These are phyloP conservation scores for Artemisia tridentata DNA, from an alignment of 129 eudicot species.

Conservation along the genomic window DNA sequence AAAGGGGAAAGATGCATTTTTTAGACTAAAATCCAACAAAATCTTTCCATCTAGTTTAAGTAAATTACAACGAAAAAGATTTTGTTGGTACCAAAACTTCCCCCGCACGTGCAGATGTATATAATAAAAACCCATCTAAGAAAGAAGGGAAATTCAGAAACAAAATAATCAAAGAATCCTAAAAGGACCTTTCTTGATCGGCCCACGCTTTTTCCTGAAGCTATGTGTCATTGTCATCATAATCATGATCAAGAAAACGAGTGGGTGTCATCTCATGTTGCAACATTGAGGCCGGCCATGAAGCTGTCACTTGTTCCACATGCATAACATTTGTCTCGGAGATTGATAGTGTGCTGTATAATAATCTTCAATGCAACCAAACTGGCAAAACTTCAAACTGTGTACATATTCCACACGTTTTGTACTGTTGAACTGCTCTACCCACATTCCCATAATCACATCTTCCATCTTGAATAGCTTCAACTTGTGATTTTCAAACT, in stretches of 20 bases:
- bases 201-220: constrained; percentile 21
- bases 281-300: constrained; percentile 77
- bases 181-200: constrained; percentile 26
- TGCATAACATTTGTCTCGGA: constrained; percentile 88
- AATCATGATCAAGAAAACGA: not conserved
- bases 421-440: constrained; percentile 63
- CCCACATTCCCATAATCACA: constrained; percentile 99
- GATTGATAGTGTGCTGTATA: constrained; percentile 93
- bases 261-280: constrained; percentile 73
- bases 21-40: constrained; percentile 25
- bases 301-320: constrained; percentile 74
- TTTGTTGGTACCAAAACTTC: constrained; percentile 32
- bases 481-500: constrained; percentile 68
- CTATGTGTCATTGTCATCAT: constrained; percentile 1
- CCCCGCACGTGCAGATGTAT: constrained; percentile 22
- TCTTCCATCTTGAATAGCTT: constrained; percentile 98
- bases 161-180: constrained; percentile 38
- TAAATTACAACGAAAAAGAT: constrained; percentile 33
- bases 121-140: constrained; percentile 30
- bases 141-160: constrained; percentile 27
- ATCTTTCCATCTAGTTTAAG: constrained; percentile 21
- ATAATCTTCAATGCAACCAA: constrained; percentile 83
- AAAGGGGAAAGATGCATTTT: constrained; percentile 6
- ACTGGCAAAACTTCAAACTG: constrained; percentile 84
- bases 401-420: constrained; percentile 75